These are phyloP conservation scores for Poteriospumella lacustris DNA, from an alignment of 108 stramenopile genomes.

Conservation along the genomic window DNA sequence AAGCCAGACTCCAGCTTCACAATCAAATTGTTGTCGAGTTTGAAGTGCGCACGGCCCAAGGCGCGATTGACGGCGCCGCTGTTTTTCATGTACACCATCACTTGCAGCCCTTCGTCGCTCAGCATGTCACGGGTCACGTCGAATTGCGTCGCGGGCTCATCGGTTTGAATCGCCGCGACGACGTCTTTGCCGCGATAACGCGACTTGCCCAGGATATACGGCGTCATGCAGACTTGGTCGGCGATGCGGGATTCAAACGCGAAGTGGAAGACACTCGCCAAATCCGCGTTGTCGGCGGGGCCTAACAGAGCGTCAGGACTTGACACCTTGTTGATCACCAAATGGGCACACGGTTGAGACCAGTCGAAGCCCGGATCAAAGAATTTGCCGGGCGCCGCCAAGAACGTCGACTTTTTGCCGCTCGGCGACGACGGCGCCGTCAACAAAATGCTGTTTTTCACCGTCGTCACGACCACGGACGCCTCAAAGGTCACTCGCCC, in stretches of 20 bases:
- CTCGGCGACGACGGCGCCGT: too few relatives aligned
- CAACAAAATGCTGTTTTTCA: too few relatives aligned
- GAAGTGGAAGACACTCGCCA: background rate
- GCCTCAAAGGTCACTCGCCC: too few relatives aligned
- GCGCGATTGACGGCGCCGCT: background rate
- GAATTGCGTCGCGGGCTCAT: background rate
- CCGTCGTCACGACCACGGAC: too few relatives aligned
- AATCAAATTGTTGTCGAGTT: background rate
- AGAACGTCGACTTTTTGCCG: too few relatives aligned
- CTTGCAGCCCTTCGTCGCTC: background rate
- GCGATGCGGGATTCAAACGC: background rate
- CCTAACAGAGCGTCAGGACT: background rate
- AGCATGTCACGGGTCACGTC: background rate
- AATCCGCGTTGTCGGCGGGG: background rate
- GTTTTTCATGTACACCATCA: background rate
- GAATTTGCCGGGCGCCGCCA: too few relatives aligned
- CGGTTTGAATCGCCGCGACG: background rate
- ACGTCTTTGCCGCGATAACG: background rate
- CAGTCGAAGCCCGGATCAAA: too few relatives aligned
- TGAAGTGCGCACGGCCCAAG: background rate
- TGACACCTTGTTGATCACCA: background rate
- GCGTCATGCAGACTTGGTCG: background rate
- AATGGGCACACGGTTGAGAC: background rate
- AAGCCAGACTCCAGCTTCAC: background rate
- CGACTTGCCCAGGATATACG: background rate